phyloP scores from a whole-genome alignment of 2,329 filamentous ascomycete genomes.

The Fusarium sp. region DNA sequence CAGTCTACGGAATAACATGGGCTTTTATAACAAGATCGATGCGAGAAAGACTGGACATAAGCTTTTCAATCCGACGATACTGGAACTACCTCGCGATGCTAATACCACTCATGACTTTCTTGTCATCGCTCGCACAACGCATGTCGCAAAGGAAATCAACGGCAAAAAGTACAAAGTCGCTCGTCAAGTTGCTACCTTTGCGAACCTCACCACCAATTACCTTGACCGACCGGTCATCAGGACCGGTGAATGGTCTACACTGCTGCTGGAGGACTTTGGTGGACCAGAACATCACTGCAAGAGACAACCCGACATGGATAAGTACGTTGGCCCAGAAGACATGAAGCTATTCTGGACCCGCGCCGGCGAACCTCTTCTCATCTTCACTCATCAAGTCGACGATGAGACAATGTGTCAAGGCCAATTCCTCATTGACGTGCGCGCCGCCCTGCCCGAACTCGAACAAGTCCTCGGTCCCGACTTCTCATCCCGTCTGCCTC shows the following conservation, averaged over 20 bases:
- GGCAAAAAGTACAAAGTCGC: conserved; percentile 20
- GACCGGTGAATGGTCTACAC: conserved; percentile 17
- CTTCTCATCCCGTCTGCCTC: background rate
- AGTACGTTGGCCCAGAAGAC: conserved; percentile 32
- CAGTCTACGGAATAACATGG: conserved; percentile 30
- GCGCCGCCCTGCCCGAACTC: conserved; percentile 32
- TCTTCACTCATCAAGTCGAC: conserved; percentile 34
- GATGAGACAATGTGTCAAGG: conserved; percentile 32
- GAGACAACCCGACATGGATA: conserved; percentile 29
- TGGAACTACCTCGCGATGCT: conserved; percentile 18
- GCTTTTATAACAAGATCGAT: conserved; percentile 31
- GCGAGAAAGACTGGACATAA: conserved; percentile 17
- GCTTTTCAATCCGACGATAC: conserved; percentile 32
- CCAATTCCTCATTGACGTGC: conserved; percentile 32
- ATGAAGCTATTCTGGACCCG: conserved; percentile 41
- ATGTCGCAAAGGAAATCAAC: conserved; percentile 13
- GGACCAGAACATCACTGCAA: conserved; percentile 35
- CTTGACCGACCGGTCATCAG: conserved; percentile 11
- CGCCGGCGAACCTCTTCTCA: conserved; percentile 30
- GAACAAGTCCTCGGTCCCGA: conserved; percentile 15
- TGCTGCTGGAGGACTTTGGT: conserved; percentile 25
- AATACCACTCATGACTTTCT: conserved; percentile 29
- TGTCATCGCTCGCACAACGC: conserved; percentile 22
- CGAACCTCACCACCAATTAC: conserved; percentile 18
- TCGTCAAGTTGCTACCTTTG: conserved; percentile 30